A percentile compares a stretch with the other conserved stretches of the same genome.
Conservation (phyloP, 2,329 filamentous ascomycete species). For the Kalmusia sp. region DNA sequence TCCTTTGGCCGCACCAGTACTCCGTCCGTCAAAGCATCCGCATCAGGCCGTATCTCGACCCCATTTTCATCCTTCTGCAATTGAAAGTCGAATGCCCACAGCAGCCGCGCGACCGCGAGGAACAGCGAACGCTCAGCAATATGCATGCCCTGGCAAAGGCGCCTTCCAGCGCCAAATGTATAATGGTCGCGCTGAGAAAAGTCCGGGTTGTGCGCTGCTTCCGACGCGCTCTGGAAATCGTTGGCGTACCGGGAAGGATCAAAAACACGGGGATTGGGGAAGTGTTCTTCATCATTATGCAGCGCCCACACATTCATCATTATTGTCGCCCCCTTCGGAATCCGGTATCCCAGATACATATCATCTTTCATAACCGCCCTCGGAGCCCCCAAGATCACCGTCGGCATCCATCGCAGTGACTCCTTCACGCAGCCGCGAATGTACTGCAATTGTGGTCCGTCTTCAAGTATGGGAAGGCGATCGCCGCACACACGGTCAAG, state of each 20-base stretch:
- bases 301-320: constrained; percentile 38
- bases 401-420: constrained; percentile 29
- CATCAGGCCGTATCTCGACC: constrained; percentile 10
- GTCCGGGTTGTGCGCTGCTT: constrained; percentile 20
- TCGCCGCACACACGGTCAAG: constrained; percentile 31
- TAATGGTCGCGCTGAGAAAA: constrained; percentile 38
- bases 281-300: constrained; percentile 13
- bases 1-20: constrained; percentile 19
- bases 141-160: constrained; percentile 43
- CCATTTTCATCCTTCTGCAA: constrained; percentile 6
- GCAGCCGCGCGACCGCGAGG: constrained; percentile 29
- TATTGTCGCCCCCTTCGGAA: constrained; percentile 44
- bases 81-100: constrained; percentile 41
- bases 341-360: constrained; percentile 33
- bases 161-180: constrained; percentile 45
- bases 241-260: constrained; percentile 25
- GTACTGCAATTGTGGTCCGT: constrained; percentile 25
- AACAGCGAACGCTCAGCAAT: constrained; percentile 39
- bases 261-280: constrained; percentile 21
- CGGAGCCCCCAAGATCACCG: constrained; percentile 18
- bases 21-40: constrained; percentile 15
- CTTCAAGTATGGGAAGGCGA: constrained; percentile 33
- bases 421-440: constrained; percentile 31
- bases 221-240: constrained; percentile 18
- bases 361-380: constrained; percentile 27